Base-by-base conservation (phyloP, 306 rosid species). In the Cajanus cajan region DNA sequence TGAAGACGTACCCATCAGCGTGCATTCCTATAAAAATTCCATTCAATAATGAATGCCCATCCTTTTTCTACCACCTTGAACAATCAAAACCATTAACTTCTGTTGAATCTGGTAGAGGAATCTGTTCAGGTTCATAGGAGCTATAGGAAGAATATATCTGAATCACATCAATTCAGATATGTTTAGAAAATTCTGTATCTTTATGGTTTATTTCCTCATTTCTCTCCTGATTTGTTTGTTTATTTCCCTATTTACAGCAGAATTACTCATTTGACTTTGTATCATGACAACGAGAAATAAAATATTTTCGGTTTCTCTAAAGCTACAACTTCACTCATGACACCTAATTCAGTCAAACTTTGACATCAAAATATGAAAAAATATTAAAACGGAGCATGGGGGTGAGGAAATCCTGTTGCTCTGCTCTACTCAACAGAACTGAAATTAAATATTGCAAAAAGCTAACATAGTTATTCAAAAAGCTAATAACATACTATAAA, bases 1-100 rank as follows among this genome's bases (percentile, higher is more conserved):
- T 68, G 72, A 58, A 68, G 81, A 31, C 68, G 16, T 93, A 89
- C 94, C 97, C 93, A 88, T 88, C 74, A 48, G 66, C 61, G 70
- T 41, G 83, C 4, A 25, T 68, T 43, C 70, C 44, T 7, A 45
- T 12, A 45, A 9, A 58, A 69, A 47, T 22, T 59, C 33, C 33
- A 33, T 58, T 43, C 41, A 59, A 70, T 18, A 55, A 37, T 48
- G 73, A 39, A 21, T 59, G 34, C 10, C 16, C 10, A 9, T 22
- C 63, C 21, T 54, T 59, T 40, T 40, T 59, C 41, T 34, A 34
- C 64, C 54, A 7, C n/a, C 66, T 47, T 15, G 41, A 50, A 25
- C 73, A 48, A 37, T 21, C 73, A 61, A 21, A 59, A 11, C 18
- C 66, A 62, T 31, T 45, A 54, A n/a, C 61, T 54, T 54, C 6